Conservation (phyloP, 164 flowering plant genomes). For the Echeveria elegans region DNA sequence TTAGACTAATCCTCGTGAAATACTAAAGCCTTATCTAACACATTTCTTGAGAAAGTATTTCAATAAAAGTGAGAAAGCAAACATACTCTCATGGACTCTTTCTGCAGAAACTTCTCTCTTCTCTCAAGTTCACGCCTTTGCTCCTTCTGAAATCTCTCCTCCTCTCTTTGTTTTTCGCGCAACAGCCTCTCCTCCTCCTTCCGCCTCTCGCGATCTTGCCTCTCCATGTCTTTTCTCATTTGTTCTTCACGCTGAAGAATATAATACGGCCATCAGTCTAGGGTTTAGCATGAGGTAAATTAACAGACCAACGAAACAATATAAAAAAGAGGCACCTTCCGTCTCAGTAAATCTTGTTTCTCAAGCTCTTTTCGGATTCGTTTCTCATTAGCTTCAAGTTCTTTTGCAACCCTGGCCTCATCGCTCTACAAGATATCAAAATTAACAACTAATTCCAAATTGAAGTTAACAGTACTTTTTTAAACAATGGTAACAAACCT, state of each 20-base stretch:
- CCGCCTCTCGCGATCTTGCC: conserved; percentile 81
- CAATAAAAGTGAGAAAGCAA: background rate
- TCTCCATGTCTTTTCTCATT: conserved; percentile 85
- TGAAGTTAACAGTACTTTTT: background rate
- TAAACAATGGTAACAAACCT: conserved; percentile 39
- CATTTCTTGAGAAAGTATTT: background rate
- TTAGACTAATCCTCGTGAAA: background rate
- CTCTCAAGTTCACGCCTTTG: conserved; percentile 86
- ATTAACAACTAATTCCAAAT: background rate
- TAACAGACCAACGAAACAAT: background rate
- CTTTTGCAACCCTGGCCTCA: conserved; percentile 74
- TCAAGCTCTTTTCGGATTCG: conserved; percentile 83
- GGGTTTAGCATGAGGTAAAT: background rate
- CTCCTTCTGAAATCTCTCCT: conserved; percentile 69
- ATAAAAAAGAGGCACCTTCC: conserved; percentile 40
- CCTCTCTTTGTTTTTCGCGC: conserved; percentile 87
- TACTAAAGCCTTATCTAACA: background rate
- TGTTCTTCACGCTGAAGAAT: conserved; percentile 71
- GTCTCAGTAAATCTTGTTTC: conserved; percentile 71
- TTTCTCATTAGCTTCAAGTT: conserved; percentile 87
- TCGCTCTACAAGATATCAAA: conserved; percentile 42
- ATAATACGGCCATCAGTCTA: background rate
- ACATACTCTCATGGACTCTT: conserved; percentile 67
- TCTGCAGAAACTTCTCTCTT: conserved; percentile 71
- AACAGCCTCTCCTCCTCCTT: conserved; percentile 84